Percentiles rank a stretch among this genome's conserved stretches.
These are phyloP conservation scores for Ceratocystis albifundus DNA, from an alignment of 2,329 filamentous ascomycete species.

Conservation along the genomic window DNA sequence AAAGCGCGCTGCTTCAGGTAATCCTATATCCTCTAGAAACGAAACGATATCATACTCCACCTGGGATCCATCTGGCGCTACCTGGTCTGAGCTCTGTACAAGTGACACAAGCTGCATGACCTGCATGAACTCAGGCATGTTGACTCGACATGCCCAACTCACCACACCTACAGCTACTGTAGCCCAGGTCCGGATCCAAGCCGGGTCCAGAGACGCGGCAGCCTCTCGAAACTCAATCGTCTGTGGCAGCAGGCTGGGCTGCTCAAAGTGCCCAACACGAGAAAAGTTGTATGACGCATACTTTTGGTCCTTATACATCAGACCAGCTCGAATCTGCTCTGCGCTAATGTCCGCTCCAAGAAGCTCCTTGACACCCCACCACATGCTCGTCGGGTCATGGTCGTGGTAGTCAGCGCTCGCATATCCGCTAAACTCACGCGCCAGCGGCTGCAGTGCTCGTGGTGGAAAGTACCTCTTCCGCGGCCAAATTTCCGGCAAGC, in stretches of 20 bases:
- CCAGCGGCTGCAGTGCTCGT: neutral
- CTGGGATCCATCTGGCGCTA: slow-evolving; percentile 19
- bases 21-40: slow-evolving; percentile 30
- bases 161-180: slow-evolving; percentile 30
- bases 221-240: slow-evolving; percentile 34
- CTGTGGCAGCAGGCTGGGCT: neutral
- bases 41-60: slow-evolving; percentile 31
- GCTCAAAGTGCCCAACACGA: neutral
- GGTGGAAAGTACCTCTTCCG: slow-evolving; percentile 14
- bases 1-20: slow-evolving; percentile 28
- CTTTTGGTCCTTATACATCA: slow-evolving; percentile 27
- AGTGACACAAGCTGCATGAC: slow-evolving; percentile 26
- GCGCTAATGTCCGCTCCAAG: slow-evolving; percentile 26
- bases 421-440: neutral
- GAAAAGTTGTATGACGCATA: slow-evolving; percentile 16
- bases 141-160: slow-evolving; percentile 27
- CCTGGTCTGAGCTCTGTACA: slow-evolving; percentile 24
- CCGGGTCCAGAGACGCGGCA: slow-evolving; percentile 29
- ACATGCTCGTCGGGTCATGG: slow-evolving; percentile 14
- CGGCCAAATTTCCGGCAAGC: slow-evolving; percentile 4
- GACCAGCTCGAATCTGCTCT: slow-evolving; percentile 24
- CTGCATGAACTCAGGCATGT: slow-evolving; percentile 28
- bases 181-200: slow-evolving; percentile 31
- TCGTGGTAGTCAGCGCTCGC: neutral
- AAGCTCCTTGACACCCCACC: slow-evolving; percentile 26